A percentile compares a stretch with the other conserved stretches of the same genome.
These are phyloP conservation scores for Penicillium canescens DNA, from an alignment of 495 filamentous ascomycete species.

Conservation along the genomic window DNA sequence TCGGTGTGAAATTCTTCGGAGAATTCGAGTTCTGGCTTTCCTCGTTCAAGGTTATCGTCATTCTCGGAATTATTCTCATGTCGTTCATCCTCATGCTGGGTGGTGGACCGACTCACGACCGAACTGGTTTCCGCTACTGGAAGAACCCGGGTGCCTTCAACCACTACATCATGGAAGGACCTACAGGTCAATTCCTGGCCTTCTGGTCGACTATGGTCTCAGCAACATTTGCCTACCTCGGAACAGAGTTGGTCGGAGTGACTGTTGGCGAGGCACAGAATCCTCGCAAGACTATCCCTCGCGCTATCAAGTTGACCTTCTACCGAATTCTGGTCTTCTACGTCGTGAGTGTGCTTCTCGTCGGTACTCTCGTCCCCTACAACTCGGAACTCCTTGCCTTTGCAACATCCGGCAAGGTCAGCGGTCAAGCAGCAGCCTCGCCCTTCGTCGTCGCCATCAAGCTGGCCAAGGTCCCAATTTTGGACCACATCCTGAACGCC, in stretches of 20 bases:
- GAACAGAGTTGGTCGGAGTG: constrained; percentile 80
- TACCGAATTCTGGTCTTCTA: constrained; percentile 87
- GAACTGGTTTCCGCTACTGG: constrained; percentile 80
- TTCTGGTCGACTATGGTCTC: constrained; percentile 79
- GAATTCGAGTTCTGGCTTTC: constrained; percentile 85
- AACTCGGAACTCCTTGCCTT: constrained; percentile 53
- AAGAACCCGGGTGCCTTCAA: constrained; percentile 64
- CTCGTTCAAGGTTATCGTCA: constrained; percentile 71
- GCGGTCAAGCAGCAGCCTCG: constrained; percentile 52
- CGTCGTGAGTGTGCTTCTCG: constrained; percentile 51
- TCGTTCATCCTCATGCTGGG: constrained; percentile 72
- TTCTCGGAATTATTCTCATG: constrained; percentile 64
- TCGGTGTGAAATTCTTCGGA: constrained; percentile 68
- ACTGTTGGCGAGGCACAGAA: constrained; percentile 72
- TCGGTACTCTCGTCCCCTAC: constrained; percentile 59
- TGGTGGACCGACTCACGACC: constrained; percentile 69
- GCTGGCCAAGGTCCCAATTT: constrained; percentile 50
- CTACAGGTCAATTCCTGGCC: constrained; percentile 61
- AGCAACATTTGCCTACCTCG: constrained; percentile 80
- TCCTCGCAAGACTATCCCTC: constrained; percentile 73
- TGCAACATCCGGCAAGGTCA: constrained; percentile 16
- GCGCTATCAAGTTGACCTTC: constrained; percentile 78
- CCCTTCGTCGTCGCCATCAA: constrained; percentile 65
- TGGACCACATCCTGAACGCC: constrained; percentile 61
- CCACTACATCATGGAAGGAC: constrained; percentile 39